A percentile compares a stretch with the other conserved stretches of the same genome.
These are phyloP conservation scores for Saccharomyces hybrid DNA, from an alignment of 1,139 yeast genomes.

Conservation along the genomic window DNA sequence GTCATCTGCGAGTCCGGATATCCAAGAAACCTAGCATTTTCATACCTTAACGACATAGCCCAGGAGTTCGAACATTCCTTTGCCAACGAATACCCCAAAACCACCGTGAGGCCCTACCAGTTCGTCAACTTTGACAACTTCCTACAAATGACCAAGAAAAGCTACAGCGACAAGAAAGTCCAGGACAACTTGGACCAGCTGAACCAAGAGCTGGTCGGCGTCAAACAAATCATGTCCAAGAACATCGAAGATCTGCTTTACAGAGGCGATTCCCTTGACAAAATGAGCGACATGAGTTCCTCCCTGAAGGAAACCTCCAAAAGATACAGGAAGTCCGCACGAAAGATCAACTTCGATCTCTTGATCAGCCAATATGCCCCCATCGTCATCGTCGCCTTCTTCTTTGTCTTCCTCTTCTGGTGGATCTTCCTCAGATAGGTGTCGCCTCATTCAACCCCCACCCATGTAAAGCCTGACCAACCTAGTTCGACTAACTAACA, in stretches of 20 bases:
- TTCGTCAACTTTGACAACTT: slow-evolving; percentile 80
- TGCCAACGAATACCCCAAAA: slow-evolving; percentile 59
- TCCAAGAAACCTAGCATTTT: slow-evolving; percentile 83
- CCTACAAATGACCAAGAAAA: slow-evolving; percentile 76
- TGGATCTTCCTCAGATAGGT: slow-evolving; percentile 55
- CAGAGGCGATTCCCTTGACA: slow-evolving; percentile 90
- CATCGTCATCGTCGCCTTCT: slow-evolving; percentile 59
- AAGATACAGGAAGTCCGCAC: slow-evolving; percentile 84
- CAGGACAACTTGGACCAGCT: slow-evolving; percentile 79
- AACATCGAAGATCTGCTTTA: slow-evolving; percentile 90
- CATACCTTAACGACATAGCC: slow-evolving; percentile 74
- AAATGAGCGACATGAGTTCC: slow-evolving; percentile 82
- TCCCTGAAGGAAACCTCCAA: slow-evolving; percentile 74
- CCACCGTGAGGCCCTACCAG: slow-evolving; percentile 75
- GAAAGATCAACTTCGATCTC: slow-evolving; percentile 83
- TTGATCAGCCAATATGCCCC: slow-evolving; percentile 86
- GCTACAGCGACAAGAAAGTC: slow-evolving; percentile 87
- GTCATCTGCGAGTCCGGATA: slow-evolving; percentile 71
- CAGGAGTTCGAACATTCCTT: slow-evolving; percentile 76
- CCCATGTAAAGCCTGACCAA: background rate
- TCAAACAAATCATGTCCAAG: slow-evolving; percentile 89
- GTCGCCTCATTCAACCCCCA: background rate
- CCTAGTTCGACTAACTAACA: background rate
- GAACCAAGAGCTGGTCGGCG: slow-evolving; percentile 84
- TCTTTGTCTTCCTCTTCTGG: slow-evolving; percentile 75